Base-by-base conservation (phyloP, 2,329 filamentous ascomycete species). In the Microdochium trichocladiopsis region DNA sequence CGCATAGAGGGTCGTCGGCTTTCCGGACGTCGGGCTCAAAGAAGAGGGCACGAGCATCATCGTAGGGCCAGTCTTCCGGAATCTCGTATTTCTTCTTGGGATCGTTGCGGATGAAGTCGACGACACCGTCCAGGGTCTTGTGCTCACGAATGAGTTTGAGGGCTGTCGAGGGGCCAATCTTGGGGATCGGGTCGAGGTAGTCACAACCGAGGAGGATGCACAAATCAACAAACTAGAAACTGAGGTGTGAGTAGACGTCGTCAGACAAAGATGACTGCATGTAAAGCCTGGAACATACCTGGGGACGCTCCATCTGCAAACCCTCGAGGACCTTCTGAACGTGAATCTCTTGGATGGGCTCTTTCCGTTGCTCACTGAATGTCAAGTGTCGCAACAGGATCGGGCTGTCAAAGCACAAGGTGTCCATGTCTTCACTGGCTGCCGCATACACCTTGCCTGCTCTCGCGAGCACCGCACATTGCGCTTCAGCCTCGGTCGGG, bases 401-500 rank as follows among this genome's bases (percentile, higher is more conserved):
- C 0, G 94, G 94, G 50, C 92, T 80, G 63, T 96, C 85, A 70
- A 99, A 99, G 64, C 93, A 97, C 52, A 99, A 75, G 0, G 94
- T 99, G 66, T 99, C 94, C 94, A 99, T 99, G 72, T 99, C 94
- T 72, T 99, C 94, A 58, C 89, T 95, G 2, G 94, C 94, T 21
- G 94, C 94, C 3, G 92, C 94, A 67, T 95, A 99, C 50, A 99
- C 94, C 72, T 97, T 97, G 36, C 91, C 93, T 4, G 89, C 92
- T 55, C 87, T 79, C 1, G 94, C 94, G 56, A 99, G 77, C 41
- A 86, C 87, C 2, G 94, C 94, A 68, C 94, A 99, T 68, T 99
- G 94, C 2, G 94, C 94, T 74, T 99, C 94, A 4, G 94, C 94
- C 70, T 99, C 94, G 0, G 94, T 99, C 0, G 94, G 94, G 0